Conservation (phyloP, 73 alveolate genomes). For the Paramecium bursaria region DNA sequence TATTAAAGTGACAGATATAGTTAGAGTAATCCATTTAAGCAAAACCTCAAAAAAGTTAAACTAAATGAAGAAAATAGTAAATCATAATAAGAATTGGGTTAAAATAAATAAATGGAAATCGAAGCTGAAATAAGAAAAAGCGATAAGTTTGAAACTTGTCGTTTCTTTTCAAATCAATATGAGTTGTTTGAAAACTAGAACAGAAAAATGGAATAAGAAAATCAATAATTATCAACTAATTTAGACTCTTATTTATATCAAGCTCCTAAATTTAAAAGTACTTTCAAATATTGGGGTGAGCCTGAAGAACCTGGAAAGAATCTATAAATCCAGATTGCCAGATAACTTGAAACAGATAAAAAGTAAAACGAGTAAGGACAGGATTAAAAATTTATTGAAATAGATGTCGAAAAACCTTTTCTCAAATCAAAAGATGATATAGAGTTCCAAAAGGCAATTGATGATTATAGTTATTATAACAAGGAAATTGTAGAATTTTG, state of each 20-base stretch:
- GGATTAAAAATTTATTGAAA: not conserved
- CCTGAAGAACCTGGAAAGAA: slow-evolving; percentile 42
- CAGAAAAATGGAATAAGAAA: not conserved
- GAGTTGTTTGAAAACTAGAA: not conserved
- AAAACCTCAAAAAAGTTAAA: not conserved
- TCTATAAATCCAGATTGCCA: not conserved
- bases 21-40: no score
- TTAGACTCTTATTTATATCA: not conserved
- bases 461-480: slow-evolving; percentile 8
- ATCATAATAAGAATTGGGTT: not conserved
- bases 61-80: not conserved
- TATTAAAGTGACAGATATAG: no score
- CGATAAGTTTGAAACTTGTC: not conserved
- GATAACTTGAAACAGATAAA: slow-evolving; percentile 30
- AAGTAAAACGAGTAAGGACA: slow-evolving; percentile 14
- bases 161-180: slow-evolving; percentile 12
- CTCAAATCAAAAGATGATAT: slow-evolving; percentile 2
- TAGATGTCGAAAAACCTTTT: not conserved
- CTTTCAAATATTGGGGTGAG: slow-evolving; percentile 10
- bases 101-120: slow-evolving; percentile 37
- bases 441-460: slow-evolving; percentile 12
- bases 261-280: not conserved
- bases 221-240: not conserved
- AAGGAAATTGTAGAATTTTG: slow-evolving; percentile 52
- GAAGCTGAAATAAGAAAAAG: slow-evolving; percentile 3